Conservation (phyloP, 2,329 filamentous ascomycete species). For the Verticillium nonalfalfae region DNA sequence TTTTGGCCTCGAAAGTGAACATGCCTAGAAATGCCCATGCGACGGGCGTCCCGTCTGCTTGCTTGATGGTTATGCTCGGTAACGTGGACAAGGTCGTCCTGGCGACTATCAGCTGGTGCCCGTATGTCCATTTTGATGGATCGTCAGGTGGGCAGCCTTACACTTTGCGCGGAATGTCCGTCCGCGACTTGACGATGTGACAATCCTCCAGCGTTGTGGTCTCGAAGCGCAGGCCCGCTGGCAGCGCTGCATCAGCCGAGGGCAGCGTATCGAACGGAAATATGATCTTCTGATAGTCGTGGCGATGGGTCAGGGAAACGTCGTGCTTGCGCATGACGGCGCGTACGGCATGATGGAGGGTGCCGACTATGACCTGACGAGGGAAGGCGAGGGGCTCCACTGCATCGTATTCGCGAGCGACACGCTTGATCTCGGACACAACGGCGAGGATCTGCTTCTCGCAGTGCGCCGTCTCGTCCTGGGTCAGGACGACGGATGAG, state of each 20-base stretch:
- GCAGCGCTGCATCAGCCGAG: conserved; percentile 21
- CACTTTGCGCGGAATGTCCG: conserved; percentile 49
- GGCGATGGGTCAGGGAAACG: conserved; percentile 5
- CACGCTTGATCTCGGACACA: conserved; percentile 17
- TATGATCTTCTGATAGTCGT: conserved; percentile 50
- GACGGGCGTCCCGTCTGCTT: conserved; percentile 40
- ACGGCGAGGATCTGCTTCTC: conserved; percentile 25
- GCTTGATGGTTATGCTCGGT: conserved; percentile 40
- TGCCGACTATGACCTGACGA: conserved; percentile 27
- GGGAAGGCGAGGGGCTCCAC: conserved; percentile 11
- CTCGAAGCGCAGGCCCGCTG: conserved; percentile 49
- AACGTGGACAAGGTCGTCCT: conserved; percentile 35
- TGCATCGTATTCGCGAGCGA: conserved; percentile 18
- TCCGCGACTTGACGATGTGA: conserved; percentile 45
- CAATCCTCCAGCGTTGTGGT: conserved; percentile 45
- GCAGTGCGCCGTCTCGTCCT: conserved; percentile 15
- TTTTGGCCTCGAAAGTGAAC: background rate
- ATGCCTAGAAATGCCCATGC: conserved; percentile 58
- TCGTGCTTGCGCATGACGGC: conserved; percentile 1
- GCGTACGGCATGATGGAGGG: conserved; percentile 22
- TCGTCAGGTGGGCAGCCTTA: conserved; percentile 18
- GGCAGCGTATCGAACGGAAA: conserved; percentile 43
- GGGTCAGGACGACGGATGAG: conserved; percentile 10
- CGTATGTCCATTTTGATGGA: background rate
- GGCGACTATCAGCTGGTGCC: background rate